Evolutionary conservation across 805 yeast genomes (phyloP).

Genomic region (Komagataella populi): DNA sequence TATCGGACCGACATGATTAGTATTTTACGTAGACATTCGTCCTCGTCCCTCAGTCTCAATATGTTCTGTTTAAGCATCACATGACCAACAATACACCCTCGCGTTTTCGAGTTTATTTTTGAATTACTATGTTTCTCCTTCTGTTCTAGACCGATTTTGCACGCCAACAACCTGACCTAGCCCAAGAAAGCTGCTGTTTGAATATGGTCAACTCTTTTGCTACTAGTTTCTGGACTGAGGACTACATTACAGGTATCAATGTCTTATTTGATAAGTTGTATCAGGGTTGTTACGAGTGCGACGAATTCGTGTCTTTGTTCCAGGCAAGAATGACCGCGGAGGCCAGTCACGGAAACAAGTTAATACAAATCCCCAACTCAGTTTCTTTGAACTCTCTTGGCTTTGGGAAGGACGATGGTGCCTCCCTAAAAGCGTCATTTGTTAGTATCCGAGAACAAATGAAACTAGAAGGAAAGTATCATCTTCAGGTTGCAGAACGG

Average conservation of each 20-base stretch:
- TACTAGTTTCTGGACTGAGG: constrained; percentile 67
- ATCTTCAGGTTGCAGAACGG: constrained; percentile 45
- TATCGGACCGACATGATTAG: constrained; percentile 10
- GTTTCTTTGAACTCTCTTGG: constrained; percentile 16
- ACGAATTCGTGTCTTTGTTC: constrained; percentile 52
- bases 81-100: neutral
- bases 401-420: constrained; percentile 42
- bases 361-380: constrained; percentile 12
- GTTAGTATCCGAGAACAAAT: constrained; percentile 42
- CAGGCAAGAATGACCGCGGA: constrained; percentile 64
- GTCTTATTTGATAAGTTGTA: constrained; percentile 36
- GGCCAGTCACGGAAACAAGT: constrained; percentile 43
- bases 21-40: neutral
- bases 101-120: neutral
- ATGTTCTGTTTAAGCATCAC: neutral
- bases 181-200: neutral
- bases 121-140: neutral
- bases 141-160: neutral
- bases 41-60: neutral
- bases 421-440: constrained; percentile 50
- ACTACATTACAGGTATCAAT: constrained; percentile 40
- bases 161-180: constrained; percentile 16
- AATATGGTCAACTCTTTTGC: constrained; percentile 32
- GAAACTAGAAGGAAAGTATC: constrained; percentile 43
- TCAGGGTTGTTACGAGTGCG: constrained; percentile 59